Evolutionary conservation across 768 basidiomycete species (phyloP).

Genomic region (Cystobasidium ongulense): DNA sequence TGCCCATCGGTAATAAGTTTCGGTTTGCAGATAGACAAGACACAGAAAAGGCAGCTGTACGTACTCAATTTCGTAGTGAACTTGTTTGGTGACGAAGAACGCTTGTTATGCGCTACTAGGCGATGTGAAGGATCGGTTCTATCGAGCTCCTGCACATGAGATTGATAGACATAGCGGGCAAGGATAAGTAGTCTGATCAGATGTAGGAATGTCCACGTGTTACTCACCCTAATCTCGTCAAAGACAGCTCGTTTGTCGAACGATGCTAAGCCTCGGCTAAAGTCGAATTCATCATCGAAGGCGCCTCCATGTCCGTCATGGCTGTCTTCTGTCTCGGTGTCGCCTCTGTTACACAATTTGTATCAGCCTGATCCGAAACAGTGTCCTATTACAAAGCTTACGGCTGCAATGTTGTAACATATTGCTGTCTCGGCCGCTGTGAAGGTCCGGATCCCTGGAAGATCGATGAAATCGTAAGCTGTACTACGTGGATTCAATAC

Average conservation of each 20-base stretch:
- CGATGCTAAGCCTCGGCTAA: constrained; percentile 20
- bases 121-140: constrained; percentile 38
- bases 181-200: neutral
- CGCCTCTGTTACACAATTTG: neutral
- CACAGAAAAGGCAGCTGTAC: neutral
- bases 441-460: neutral
- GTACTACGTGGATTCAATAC: neutral
- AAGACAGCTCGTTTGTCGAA: constrained; percentile 39
- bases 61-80: constrained; percentile 31
- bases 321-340: constrained; percentile 5
- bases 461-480: neutral
- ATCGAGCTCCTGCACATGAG: constrained; percentile 30
- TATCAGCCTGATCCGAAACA: neutral
- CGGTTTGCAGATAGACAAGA: neutral
- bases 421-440: constrained; percentile 21
- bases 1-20: neutral
- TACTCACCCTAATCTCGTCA: constrained; percentile 31
- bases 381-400: neutral
- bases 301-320: neutral
- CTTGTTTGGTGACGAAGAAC: neutral
- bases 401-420: constrained; percentile 15
- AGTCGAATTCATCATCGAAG: constrained; percentile 39
- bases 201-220: neutral
- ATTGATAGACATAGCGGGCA: neutral
- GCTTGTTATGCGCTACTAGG: constrained; percentile 38